These are phyloP conservation scores for Xylaria grammica DNA, from an alignment of 495 filamentous ascomycete genomes.

Conservation along the genomic window DNA sequence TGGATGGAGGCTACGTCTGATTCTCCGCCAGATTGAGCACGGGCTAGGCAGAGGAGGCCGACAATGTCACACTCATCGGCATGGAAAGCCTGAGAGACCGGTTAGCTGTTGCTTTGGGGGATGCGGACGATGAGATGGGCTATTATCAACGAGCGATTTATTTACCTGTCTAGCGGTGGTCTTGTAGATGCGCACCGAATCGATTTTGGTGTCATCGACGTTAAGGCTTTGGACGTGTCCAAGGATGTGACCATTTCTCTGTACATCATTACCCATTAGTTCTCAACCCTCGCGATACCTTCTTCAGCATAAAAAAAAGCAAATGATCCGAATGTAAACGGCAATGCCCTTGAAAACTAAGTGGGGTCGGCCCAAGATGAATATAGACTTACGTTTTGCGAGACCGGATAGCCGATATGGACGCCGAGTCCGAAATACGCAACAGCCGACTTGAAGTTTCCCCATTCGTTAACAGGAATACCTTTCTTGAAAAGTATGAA, in stretches of 20 bases:
- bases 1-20: slow-evolving; percentile 81
- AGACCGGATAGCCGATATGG: slow-evolving; percentile 83
- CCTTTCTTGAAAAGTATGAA: slow-evolving; percentile 92
- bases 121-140: slow-evolving; percentile 30
- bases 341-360: too few relatives aligned
- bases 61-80: slow-evolving; percentile 83
- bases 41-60: slow-evolving; percentile 81
- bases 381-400: slow-evolving; percentile 70
- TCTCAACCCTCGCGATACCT: neutral
- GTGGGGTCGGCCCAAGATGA: too few relatives aligned
- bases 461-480: slow-evolving; percentile 77
- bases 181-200: slow-evolving; percentile 85
- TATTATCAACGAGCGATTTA: neutral
- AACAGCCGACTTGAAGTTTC: slow-evolving; percentile 77
- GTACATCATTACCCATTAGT: slow-evolving; percentile 3
- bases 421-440: slow-evolving; percentile 92
- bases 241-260: slow-evolving; percentile 77
- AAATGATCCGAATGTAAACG: too few relatives aligned
- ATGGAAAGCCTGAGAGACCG: slow-evolving; percentile 61
- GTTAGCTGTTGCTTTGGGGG: slow-evolving; percentile 49
- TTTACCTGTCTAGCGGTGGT: slow-evolving; percentile 75
- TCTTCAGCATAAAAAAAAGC: too few relatives aligned
- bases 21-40: slow-evolving; percentile 82
- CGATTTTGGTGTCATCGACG: slow-evolving; percentile 78
- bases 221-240: slow-evolving; percentile 91